These are phyloP conservation scores for Lathyrus aphaca DNA, from an alignment of 306 rosid species.

Conservation along the genomic window DNA sequence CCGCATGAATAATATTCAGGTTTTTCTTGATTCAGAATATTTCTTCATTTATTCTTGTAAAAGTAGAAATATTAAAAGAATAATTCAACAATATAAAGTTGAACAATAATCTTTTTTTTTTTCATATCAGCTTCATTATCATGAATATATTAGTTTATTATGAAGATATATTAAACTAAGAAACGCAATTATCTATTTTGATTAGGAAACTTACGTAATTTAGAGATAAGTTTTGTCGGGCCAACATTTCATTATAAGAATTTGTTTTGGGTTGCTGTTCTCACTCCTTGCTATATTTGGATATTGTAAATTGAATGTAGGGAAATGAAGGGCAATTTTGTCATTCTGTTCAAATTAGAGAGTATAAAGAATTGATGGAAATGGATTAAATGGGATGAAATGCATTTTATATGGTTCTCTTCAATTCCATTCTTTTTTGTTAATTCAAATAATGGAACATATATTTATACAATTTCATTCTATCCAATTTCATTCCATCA, in stretches of 20 bases:
- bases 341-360: too few species aligned
- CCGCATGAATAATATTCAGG: conserved; percentile 42
- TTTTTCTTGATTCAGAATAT: conserved; percentile 32
- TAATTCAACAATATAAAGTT: background rate
- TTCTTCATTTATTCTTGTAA: background rate
- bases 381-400: too few species aligned
- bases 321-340: too few species aligned
- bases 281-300: too few species aligned
- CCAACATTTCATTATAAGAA: background rate
- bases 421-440: too few species aligned
- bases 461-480: too few species aligned
- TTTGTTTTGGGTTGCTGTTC: too few species aligned
- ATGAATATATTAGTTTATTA: background rate
- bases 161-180: background rate
- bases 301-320: too few species aligned
- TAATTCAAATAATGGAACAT: too few species aligned
- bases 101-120: background rate
- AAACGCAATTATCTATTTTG: background rate
- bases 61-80: background rate
- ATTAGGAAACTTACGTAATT: background rate
- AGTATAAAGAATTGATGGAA: too few species aligned
- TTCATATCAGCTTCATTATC: background rate
- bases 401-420: too few species aligned
- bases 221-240: background rate
- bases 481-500: too few species aligned